Percentiles rank a stretch among this genome's conserved stretches.
phyloP scores from a whole-genome alignment of 2,329 filamentous ascomycete genomes.

The Curvularia lunata region DNA sequence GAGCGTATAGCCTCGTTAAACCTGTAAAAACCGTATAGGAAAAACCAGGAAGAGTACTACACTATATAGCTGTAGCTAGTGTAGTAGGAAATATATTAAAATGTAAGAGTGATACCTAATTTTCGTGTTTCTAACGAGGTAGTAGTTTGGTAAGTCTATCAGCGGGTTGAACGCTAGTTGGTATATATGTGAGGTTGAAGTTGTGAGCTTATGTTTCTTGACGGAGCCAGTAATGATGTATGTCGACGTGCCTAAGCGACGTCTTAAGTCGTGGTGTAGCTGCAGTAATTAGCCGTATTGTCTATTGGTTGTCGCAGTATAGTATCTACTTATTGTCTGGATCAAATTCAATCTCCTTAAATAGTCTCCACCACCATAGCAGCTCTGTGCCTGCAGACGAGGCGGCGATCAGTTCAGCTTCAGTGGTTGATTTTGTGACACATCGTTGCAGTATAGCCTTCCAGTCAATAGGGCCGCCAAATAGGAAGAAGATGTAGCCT shows the following conservation, averaged over 20 bases:
- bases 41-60: slow-evolving; percentile 9
- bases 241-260: slow-evolving; percentile 19
- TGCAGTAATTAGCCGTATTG: slow-evolving; percentile 3
- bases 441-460: too few species aligned
- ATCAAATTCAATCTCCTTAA: slow-evolving; percentile 20
- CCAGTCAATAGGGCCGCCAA: too few species aligned
- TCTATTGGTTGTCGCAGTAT: slow-evolving; percentile 22
- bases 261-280: slow-evolving; percentile 10
- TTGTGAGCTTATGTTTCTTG: too few species aligned
- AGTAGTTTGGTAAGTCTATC: too few species aligned
- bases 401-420: slow-evolving; percentile 27
- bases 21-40: not conserved
- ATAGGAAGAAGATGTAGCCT: too few species aligned
- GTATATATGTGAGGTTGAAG: slow-evolving; percentile 7
- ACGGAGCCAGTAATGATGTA: slow-evolving; percentile 13
- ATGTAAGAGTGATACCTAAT: too few species aligned
- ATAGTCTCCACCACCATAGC: slow-evolving; percentile 18
- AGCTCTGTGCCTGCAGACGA: slow-evolving; percentile 11
- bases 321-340: slow-evolving; percentile 9
- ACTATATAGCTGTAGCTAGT: too few species aligned
- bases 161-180: too few species aligned
- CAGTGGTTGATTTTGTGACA: slow-evolving; percentile 31
- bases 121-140: too few species aligned
- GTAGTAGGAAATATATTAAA: too few species aligned
- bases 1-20: too few species aligned